phyloP scores from a whole-genome alignment of 2,329 filamentous ascomycete genomes.

The Colletotrichum musicola region DNA sequence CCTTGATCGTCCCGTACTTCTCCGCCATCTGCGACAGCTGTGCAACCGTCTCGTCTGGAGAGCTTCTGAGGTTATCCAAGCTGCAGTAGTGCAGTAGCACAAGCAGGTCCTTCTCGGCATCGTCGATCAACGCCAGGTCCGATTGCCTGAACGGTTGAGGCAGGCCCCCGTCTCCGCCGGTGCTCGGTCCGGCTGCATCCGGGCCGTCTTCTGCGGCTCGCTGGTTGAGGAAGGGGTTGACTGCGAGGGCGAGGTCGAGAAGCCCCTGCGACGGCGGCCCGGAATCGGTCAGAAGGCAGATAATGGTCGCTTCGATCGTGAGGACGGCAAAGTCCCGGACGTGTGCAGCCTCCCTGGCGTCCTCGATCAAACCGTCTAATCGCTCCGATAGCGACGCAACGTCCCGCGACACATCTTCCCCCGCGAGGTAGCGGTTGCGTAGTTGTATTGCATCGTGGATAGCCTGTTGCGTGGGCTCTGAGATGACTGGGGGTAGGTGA shows the following conservation, averaged over 20 bases:
- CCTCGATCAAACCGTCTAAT: constrained; percentile 6
- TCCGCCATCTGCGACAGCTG: constrained; percentile 24
- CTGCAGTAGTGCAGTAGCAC: constrained; percentile 40
- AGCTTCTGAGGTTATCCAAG: constrained; percentile 10
- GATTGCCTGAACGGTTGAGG: constrained; percentile 25
- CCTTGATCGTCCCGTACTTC: constrained; percentile 36
- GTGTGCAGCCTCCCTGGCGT: constrained; percentile 27
- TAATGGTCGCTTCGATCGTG: constrained; percentile 23
- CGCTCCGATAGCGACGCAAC: background rate
- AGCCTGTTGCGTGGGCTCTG: constrained; percentile 20
- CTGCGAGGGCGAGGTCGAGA: constrained; percentile 27
- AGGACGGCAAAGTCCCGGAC: constrained; percentile 38
- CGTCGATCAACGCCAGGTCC: constrained; percentile 31
- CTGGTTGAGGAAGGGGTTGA: constrained; percentile 38
- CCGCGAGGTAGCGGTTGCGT: constrained; percentile 31
- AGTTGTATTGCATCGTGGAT: constrained; percentile 27
- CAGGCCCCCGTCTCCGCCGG: background rate
- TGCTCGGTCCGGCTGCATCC: background rate
- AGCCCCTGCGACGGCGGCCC: constrained; percentile 5
- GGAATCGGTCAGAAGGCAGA: constrained; percentile 18
- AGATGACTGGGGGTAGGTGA: constrained; percentile 40
- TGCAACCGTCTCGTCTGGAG: constrained; percentile 29
- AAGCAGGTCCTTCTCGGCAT: constrained; percentile 37
- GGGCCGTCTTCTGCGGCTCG: background rate
- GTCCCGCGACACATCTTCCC: background rate